A percentile compares a stretch with the other conserved stretches of the same genome.
Evolutionary conservation across 177 flowering plant species (phyloP).

Genomic region (Vitis hybrid): DNA sequence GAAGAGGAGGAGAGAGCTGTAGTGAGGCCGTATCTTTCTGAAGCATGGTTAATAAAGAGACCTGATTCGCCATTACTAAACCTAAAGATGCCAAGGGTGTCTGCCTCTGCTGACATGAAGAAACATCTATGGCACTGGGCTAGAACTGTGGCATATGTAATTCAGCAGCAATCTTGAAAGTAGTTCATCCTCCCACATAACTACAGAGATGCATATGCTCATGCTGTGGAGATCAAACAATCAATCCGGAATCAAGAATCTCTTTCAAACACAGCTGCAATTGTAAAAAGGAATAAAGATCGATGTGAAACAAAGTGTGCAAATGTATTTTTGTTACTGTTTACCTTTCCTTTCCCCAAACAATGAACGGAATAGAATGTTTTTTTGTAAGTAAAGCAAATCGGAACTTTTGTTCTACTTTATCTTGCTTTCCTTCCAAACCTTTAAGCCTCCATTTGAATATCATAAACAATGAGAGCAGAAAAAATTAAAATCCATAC

Average conservation of each 20-base stretch:
- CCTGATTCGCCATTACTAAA: slow-evolving; percentile 54
- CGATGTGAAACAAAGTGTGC: neutral
- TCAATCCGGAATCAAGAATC: neutral
- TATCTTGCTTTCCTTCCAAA: too few relatives aligned
- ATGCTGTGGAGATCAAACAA: too few relatives aligned
- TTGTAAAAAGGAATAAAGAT: slow-evolving; percentile 1
- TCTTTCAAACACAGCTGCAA: slow-evolving; percentile 3
- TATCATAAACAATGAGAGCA: too few relatives aligned
- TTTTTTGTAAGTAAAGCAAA: too few relatives aligned
- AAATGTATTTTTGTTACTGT: too few relatives aligned
- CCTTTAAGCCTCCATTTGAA: too few relatives aligned
- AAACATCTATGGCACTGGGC: slow-evolving; percentile 58
- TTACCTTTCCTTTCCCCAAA: too few relatives aligned
- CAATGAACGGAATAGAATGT: too few relatives aligned
- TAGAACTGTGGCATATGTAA: slow-evolving; percentile 47
- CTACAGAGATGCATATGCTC: too few relatives aligned
- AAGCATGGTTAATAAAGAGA: slow-evolving; percentile 58
- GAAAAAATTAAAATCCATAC: too few relatives aligned
- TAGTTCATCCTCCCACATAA: too few relatives aligned
- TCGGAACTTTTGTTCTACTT: too few relatives aligned
- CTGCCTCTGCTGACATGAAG: slow-evolving; percentile 49
- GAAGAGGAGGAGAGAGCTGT: slow-evolving; percentile 14
- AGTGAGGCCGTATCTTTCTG: slow-evolving; percentile 65
- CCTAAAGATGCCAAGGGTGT: slow-evolving; percentile 30
- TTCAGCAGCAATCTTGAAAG: slow-evolving; percentile 27